Conservation (phyloP, 495 filamentous ascomycete genomes). For the Geopyxis carbonaria region DNA sequence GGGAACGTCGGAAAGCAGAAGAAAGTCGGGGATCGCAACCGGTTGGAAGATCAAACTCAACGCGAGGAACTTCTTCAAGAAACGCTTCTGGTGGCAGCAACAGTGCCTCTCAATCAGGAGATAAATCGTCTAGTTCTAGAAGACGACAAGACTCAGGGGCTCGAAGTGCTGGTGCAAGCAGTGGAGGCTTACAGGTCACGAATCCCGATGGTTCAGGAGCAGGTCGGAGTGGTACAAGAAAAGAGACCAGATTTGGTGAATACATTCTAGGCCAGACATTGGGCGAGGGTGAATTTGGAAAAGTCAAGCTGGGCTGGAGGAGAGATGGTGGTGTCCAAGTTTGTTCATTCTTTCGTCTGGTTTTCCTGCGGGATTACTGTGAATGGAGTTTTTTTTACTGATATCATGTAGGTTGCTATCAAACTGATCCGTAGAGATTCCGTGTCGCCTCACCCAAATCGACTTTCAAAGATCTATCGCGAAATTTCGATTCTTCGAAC, state of each 20-base stretch:
- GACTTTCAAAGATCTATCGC: conserved; percentile 90
- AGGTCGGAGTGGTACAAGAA: conserved; percentile 33
- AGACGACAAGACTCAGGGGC: conserved; percentile 15
- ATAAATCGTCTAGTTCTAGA: conserved; percentile 12
- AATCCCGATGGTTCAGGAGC: neutral
- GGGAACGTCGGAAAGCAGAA: conserved; percentile 17
- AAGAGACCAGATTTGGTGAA: conserved; percentile 80
- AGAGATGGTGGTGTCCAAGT: conserved; percentile 72
- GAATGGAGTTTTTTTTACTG: conserved; percentile 1
- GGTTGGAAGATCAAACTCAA: conserved; percentile 22
- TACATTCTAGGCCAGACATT: conserved; percentile 95
- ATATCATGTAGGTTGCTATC: conserved; percentile 71
- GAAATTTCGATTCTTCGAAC: conserved; percentile 82
- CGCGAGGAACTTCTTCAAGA: conserved; percentile 16
- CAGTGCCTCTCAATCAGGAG: conserved; percentile 10
- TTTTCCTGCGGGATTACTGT: neutral
- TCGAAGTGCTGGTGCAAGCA: conserved; percentile 10
- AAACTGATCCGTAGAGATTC: conserved; percentile 90
- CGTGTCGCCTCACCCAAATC: conserved; percentile 66
- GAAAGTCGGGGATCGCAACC: conserved; percentile 17
- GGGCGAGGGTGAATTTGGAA: conserved; percentile 95
- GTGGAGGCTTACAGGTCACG: neutral
- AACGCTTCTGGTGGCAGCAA: conserved; percentile 10
- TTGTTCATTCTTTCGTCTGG: conserved; percentile 2
- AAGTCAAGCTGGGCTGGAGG: conserved; percentile 99